These are phyloP conservation scores for Cantharellus anzutake DNA, from an alignment of 768 basidiomycete genomes.

Conservation along the genomic window DNA sequence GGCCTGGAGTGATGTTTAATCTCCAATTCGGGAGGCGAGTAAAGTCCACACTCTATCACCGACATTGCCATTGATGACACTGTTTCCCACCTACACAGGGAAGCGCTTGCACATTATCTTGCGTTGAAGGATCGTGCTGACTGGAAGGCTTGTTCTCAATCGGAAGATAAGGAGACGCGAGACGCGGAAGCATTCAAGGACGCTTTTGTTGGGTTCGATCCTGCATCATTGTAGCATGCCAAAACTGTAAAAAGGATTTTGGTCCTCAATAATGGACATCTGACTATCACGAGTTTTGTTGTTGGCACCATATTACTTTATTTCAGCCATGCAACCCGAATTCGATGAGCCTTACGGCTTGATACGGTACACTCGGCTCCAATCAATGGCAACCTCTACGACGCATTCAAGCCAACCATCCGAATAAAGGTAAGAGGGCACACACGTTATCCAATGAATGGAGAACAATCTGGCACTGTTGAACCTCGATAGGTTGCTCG, in stretches of 20 bases:
- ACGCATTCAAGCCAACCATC: not conserved
- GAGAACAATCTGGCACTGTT: slow-evolving; percentile 6
- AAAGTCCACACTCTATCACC: not conserved
- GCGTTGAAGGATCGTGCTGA: slow-evolving; percentile 62
- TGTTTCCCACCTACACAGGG: slow-evolving; percentile 27
- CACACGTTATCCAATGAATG: slow-evolving; percentile 6
- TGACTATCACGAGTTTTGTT: too few relatives aligned
- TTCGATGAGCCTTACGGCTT: too few relatives aligned
- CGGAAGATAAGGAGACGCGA: slow-evolving; percentile 68
- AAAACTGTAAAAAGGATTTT: too few relatives aligned
- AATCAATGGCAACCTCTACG: not conserved
- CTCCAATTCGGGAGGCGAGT: slow-evolving; percentile 86
- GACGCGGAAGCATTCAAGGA: slow-evolving; percentile 73
- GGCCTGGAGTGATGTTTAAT: slow-evolving; percentile 58
- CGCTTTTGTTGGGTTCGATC: slow-evolving; percentile 61
- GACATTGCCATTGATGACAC: not conserved
- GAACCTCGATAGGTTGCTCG: slow-evolving; percentile 2
- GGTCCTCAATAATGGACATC: too few relatives aligned
- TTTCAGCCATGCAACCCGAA: too few relatives aligned
- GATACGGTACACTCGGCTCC: not conserved
- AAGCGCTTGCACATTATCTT: slow-evolving; percentile 62
- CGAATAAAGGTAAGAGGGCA: slow-evolving; percentile 4
- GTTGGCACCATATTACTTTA: too few relatives aligned
- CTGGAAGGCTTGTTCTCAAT: slow-evolving; percentile 76
- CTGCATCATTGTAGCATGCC: slow-evolving; percentile 12